Conservation (phyloP, 1,284 basidiomycete species). For the Ceratobasidium sp. region DNA sequence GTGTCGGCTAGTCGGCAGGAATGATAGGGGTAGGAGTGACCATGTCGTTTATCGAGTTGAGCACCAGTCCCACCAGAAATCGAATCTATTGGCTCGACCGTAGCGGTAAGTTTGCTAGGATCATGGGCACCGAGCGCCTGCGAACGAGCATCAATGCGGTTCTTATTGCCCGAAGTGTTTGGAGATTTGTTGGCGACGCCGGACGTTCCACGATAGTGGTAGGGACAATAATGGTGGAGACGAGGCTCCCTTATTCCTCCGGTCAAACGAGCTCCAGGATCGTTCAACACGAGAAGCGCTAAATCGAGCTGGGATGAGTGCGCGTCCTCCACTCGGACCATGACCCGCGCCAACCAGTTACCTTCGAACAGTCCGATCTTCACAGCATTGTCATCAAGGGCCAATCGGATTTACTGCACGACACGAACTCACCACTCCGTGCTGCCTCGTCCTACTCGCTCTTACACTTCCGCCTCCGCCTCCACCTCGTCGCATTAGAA, state of each 20-base stretch:
- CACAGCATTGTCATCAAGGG: neutral
- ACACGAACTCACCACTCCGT: slow-evolving; percentile 4
- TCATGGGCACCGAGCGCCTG: too few species aligned
- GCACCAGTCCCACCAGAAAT: neutral
- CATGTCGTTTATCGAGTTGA: neutral
- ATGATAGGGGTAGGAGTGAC: neutral
- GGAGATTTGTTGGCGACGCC: too few species aligned
- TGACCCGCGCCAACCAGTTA: neutral
- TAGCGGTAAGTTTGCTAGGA: too few species aligned
- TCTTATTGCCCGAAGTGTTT: too few species aligned
- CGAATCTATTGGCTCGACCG: too few species aligned
- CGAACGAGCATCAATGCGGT: too few species aligned
- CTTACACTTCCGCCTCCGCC: neutral
- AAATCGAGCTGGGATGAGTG: neutral
- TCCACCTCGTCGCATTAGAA: neutral
- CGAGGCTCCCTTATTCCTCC: neutral
- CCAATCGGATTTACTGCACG: neutral
- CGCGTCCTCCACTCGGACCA: too few species aligned
- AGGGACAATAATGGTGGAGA: neutral
- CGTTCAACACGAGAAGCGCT: neutral
- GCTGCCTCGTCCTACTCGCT: neutral
- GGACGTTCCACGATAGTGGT: neutral
- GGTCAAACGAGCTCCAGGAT: neutral
- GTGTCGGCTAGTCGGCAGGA: neutral
- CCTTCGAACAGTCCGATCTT: neutral